Evolutionary conservation across 2,329 filamentous ascomycete genomes (phyloP).

Genomic region (Bisporella sp.): DNA sequence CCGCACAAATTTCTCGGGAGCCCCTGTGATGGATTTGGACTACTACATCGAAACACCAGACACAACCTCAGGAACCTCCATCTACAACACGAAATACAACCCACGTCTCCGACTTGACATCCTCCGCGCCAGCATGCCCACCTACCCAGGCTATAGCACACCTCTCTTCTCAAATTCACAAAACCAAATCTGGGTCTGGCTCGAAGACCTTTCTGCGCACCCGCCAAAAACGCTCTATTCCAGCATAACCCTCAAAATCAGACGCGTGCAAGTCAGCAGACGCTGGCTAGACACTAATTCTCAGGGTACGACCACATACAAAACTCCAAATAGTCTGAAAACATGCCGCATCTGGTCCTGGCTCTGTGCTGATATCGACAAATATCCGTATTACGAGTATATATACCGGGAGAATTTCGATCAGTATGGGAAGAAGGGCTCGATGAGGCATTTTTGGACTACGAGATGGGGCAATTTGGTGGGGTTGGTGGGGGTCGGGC

Average conservation of each 20-base stretch:
- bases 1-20: background rate
- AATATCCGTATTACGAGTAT: constrained; percentile 14
- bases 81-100: constrained; percentile 12
- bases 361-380: constrained; percentile 12
- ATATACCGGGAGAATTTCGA: constrained; percentile 15
- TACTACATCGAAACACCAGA: constrained; percentile 11
- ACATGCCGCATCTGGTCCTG: constrained; percentile 13
- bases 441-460: constrained; percentile 10
- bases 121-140: constrained; percentile 10
- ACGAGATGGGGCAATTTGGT: constrained; percentile 10
- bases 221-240: no score
- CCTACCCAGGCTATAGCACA: constrained; percentile 5
- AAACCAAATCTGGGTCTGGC: constrained; percentile 8
- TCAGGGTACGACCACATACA: constrained; percentile 7
- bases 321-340: constrained; percentile 7
- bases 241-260: no score
- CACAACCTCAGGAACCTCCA: constrained; percentile 7
- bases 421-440: constrained; percentile 15
- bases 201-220: constrained; percentile 9
- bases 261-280: no score
- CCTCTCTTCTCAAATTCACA: constrained; percentile 6
- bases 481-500: constrained; percentile 7
- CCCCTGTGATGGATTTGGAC: constrained; percentile 11
- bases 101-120: constrained; percentile 10
- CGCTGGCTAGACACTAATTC: no score